Percentiles rank a stretch among this genome's conserved stretches.
Conservation (phyloP, 805 yeast species). For the Lipomyces yamadae region DNA sequence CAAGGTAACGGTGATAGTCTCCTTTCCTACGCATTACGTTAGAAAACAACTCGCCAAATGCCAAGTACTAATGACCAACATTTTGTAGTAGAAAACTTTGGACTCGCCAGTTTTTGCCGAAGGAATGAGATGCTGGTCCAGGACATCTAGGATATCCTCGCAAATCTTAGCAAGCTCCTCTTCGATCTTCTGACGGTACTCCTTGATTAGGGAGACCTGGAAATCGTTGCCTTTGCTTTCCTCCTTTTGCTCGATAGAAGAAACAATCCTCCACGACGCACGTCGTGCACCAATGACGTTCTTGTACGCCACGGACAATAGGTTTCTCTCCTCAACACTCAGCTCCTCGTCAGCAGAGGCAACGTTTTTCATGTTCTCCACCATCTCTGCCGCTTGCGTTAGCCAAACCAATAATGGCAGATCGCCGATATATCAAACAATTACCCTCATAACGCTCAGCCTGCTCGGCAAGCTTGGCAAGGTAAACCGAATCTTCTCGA, state of each 20-base stretch:
- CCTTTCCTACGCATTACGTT: conserved; percentile 59
- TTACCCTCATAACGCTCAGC: conserved; percentile 99
- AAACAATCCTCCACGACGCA: conserved; percentile 99
- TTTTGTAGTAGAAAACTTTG: conserved; percentile 96
- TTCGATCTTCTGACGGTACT: conserved; percentile 94
- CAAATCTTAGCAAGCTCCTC: conserved; percentile 89
- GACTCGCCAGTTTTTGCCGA: conserved; percentile 96
- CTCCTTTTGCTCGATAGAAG: conserved; percentile 97
- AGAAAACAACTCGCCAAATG: not conserved
- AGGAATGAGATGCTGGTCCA: conserved; percentile 88
- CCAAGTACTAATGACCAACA: conserved; percentile 49
- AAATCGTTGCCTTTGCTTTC: conserved; percentile 92
- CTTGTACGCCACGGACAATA: conserved; percentile 95
- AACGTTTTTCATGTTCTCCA: conserved; percentile 96
- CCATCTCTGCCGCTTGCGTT: conserved; percentile 46
- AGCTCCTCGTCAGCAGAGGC: conserved; percentile 95
- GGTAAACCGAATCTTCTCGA: conserved; percentile 85
- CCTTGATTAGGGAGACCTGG: conserved; percentile 88
- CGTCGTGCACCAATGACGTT: conserved; percentile 99
- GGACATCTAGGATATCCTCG: conserved; percentile 87
- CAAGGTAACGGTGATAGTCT: conserved; percentile 98
- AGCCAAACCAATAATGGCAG: not conserved
- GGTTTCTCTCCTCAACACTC: conserved; percentile 96
- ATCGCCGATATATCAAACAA: conserved; percentile 43
- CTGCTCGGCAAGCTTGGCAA: conserved; percentile 98